phyloP scores from a whole-genome alignment of 306 rosid species.

The Begonia loranthoides region DNA sequence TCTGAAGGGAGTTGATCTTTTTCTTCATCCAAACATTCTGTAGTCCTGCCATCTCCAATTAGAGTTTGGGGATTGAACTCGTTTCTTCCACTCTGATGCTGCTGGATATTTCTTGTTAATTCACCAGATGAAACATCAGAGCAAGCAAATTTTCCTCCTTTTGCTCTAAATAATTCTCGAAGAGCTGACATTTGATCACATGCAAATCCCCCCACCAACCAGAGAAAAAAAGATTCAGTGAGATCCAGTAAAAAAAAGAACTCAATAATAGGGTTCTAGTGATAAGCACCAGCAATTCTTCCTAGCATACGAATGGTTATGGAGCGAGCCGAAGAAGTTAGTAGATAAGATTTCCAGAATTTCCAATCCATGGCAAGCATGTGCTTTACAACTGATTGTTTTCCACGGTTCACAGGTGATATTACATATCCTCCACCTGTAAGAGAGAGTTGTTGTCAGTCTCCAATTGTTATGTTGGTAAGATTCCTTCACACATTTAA shows the following conservation, averaged over 20 bases:
- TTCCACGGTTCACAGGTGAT: constrained; percentile 61
- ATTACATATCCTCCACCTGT: constrained; percentile 88
- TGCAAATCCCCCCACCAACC: neutral
- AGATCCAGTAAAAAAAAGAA: neutral
- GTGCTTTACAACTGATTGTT: constrained; percentile 62
- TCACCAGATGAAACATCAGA: constrained; percentile 32
- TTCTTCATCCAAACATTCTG: constrained; percentile 9
- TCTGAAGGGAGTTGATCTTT: neutral
- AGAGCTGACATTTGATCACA: constrained; percentile 28
- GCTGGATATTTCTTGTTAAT: constrained; percentile 18
- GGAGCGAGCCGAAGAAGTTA: constrained; percentile 48
- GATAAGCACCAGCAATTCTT: constrained; percentile 49
- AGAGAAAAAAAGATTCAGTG: neutral
- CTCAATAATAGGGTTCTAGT: neutral
- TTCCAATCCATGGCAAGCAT: constrained; percentile 95
- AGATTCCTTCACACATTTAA: neutral
- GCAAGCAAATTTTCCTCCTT: constrained; percentile 20
- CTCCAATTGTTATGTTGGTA: neutral
- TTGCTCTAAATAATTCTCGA: constrained; percentile 54
- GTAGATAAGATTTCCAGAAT: constrained; percentile 57
- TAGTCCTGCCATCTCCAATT: constrained; percentile 17
- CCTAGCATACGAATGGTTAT: constrained; percentile 73
- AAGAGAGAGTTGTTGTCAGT: neutral
- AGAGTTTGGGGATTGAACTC: constrained; percentile 24
- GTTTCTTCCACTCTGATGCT: constrained; percentile 21